Conservation (phyloP, 108 stramenopile genomes). For the Cyclotella baltica region DNA sequence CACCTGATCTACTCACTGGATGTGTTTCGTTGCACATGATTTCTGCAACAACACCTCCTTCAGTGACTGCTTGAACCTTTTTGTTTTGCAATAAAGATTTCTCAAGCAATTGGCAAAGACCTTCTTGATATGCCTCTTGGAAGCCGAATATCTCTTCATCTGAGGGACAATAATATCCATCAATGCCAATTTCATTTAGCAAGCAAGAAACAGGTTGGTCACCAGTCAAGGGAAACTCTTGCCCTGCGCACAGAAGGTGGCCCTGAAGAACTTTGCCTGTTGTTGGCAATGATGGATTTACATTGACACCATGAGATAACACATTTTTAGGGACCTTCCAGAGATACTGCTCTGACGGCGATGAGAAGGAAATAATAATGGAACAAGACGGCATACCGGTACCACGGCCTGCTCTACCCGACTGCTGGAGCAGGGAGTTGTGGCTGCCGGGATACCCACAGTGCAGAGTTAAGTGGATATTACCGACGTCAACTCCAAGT, state of each 20-base stretch:
- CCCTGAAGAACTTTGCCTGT: slow-evolving; percentile 83
- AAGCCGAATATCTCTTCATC: slow-evolving; percentile 74
- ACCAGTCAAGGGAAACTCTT: slow-evolving; percentile 88
- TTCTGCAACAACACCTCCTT: slow-evolving; percentile 2
- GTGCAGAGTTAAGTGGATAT: slow-evolving; percentile 92
- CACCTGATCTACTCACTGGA: slow-evolving; percentile 35
- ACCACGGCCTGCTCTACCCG: slow-evolving; percentile 95
- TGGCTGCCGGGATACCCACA: slow-evolving; percentile 86
- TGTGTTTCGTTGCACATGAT: slow-evolving; percentile 60
- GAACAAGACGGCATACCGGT: slow-evolving; percentile 71
- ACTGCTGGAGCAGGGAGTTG: slow-evolving; percentile 88
- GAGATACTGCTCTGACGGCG: slow-evolving; percentile 88
- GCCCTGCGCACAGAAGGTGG: slow-evolving; percentile 92
- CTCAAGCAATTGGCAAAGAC: slow-evolving; percentile 49
- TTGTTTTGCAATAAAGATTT: slow-evolving; percentile 27
- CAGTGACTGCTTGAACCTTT: slow-evolving; percentile 16
- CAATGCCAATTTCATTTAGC: slow-evolving; percentile 35
- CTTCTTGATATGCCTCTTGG: slow-evolving; percentile 58
- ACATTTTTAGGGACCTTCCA: slow-evolving; percentile 82
- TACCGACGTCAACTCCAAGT: slow-evolving; percentile 96
- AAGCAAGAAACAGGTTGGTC: slow-evolving; percentile 32
- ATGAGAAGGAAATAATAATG: slow-evolving; percentile 89
- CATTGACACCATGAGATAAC: slow-evolving; percentile 72
- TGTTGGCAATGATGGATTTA: slow-evolving; percentile 78
- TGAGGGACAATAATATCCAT: slow-evolving; percentile 4